A percentile compares a stretch with the other conserved stretches of the same genome.
These are phyloP conservation scores for Pleurotus salmoneostramineus DNA, from an alignment of 768 basidiomycete species.

Conservation along the genomic window DNA sequence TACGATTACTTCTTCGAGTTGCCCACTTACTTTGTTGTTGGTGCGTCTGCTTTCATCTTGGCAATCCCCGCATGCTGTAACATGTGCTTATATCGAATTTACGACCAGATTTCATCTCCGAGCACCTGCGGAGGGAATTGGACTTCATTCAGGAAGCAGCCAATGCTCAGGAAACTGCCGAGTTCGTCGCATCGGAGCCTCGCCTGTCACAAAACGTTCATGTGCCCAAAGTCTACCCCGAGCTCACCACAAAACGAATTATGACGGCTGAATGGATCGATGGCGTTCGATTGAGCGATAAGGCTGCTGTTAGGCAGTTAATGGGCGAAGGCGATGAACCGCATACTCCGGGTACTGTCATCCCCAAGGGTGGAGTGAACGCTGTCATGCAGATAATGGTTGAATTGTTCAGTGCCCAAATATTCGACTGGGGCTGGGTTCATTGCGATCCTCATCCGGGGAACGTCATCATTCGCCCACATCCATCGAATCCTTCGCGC, in stretches of 20 bases:
- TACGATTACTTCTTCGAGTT: conserved; percentile 82
- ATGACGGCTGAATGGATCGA: conserved; percentile 87
- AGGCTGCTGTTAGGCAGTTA: conserved; percentile 47
- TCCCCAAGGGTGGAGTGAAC: conserved; percentile 55
- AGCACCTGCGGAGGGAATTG: conserved; percentile 79
- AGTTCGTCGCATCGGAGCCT: conserved; percentile 67
- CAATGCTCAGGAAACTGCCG: conserved; percentile 70
- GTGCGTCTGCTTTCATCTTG: conserved; percentile 30
- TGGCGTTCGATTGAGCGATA: conserved; percentile 69
- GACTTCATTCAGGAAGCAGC: conserved; percentile 78
- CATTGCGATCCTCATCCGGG: conserved; percentile 79
- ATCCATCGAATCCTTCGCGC: conserved; percentile 36
- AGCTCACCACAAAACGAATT: conserved; percentile 71
- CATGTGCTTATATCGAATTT: neutral
- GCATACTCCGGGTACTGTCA: conserved; percentile 13
- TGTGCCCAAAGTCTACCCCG: conserved; percentile 72
- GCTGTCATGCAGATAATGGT: conserved; percentile 84
- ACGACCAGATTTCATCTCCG: conserved; percentile 65
- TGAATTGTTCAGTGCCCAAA: conserved; percentile 83
- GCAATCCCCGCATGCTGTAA: neutral
- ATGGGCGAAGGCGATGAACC: conserved; percentile 44
- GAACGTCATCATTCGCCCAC: conserved; percentile 70
- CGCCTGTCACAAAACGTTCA: conserved; percentile 66
- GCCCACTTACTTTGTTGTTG: conserved; percentile 77
- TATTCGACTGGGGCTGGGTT: conserved; percentile 91